Evolutionary conservation across 2,329 filamentous ascomycete genomes (phyloP).

Genomic region (Botryotinia convoluta): DNA sequence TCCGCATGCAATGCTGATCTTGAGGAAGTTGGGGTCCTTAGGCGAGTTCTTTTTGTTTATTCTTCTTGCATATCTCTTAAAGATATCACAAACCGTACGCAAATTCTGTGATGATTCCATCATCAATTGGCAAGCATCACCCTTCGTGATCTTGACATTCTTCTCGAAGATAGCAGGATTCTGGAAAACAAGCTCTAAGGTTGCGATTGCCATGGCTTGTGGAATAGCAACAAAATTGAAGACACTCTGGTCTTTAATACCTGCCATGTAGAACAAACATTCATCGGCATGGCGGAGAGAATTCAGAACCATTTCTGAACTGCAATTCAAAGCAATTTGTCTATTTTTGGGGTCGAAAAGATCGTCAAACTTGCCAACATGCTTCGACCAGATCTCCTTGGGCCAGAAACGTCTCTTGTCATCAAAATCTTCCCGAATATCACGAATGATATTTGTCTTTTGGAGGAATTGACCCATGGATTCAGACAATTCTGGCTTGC

Average conservation of each 20-base stretch:
- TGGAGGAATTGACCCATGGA: slow-evolving; percentile 98
- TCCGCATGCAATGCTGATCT: slow-evolving; percentile 86
- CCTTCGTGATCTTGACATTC: slow-evolving; percentile 96
- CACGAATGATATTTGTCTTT: slow-evolving; percentile 98
- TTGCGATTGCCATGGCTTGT: slow-evolving; percentile 96
- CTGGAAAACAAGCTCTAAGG: slow-evolving; percentile 85
- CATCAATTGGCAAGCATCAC: slow-evolving; percentile 89
- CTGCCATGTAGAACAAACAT: slow-evolving; percentile 96
- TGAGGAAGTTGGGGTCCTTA: slow-evolving; percentile 84
- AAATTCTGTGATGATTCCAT: slow-evolving; percentile 89
- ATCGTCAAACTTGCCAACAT: slow-evolving; percentile 86
- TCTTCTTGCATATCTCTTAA: slow-evolving; percentile 71
- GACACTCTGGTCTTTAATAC: slow-evolving; percentile 89
- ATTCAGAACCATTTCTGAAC: slow-evolving; percentile 91
- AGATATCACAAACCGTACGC: slow-evolving; percentile 74
- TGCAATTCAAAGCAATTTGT: slow-evolving; percentile 76
- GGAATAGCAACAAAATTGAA: slow-evolving; percentile 99
- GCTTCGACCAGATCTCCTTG: slow-evolving; percentile 93
- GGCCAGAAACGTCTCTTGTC: slow-evolving; percentile 93
- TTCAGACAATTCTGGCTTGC: slow-evolving; percentile 78
- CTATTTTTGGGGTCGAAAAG: slow-evolving; percentile 80
- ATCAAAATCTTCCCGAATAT: slow-evolving; percentile 84
- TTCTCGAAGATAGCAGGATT: slow-evolving; percentile 82
- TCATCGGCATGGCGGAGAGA: slow-evolving; percentile 84
- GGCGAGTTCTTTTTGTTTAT: slow-evolving; percentile 96